phyloP scores from a whole-genome alignment of 352 stramenopile genomes.

The Phytophthora melonis region DNA sequence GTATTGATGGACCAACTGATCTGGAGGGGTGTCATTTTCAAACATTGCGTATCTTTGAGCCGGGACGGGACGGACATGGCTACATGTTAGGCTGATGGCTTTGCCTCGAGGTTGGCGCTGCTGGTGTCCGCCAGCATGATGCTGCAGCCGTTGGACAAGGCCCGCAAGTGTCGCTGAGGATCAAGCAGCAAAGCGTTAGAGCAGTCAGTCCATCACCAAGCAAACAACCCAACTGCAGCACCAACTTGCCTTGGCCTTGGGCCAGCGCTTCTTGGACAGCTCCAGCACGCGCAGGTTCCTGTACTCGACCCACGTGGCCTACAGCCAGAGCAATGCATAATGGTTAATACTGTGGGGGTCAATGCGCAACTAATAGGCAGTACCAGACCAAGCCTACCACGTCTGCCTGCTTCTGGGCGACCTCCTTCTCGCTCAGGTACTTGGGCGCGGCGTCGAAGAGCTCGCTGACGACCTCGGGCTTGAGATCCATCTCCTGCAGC shows the following conservation, averaged over 20 bases:
- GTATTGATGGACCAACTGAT: not conserved
- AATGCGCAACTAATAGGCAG: not conserved
- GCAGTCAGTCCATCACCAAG: conserved; percentile 6
- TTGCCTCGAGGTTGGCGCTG: conserved; percentile 1
- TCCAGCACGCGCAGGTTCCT: conserved; percentile 72
- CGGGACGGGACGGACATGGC: not conserved
- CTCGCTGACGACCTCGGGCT: conserved; percentile 63
- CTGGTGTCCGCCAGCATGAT: conserved; percentile 61
- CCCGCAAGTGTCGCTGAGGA: conserved; percentile 68
- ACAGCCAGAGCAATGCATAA: not conserved
- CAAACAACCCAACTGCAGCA: no score
- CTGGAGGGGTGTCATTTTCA: not conserved
- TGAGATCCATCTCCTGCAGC: conserved; percentile 80
- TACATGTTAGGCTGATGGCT: not conserved
- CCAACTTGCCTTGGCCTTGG: conserved; percentile 57
- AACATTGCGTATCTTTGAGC: not conserved
- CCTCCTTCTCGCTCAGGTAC: conserved; percentile 67
- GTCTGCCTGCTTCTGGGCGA: conserved; percentile 55
- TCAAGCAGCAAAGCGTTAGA: not conserved
- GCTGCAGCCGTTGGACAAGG: conserved; percentile 79
- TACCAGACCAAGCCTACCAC: conserved; percentile 14
- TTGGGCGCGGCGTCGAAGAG: conserved; percentile 62
- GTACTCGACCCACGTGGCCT: conserved; percentile 79
- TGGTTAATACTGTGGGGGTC: no score
- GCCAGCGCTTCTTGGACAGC: conserved; percentile 76